Conservation (phyloP, 805 yeast genomes). For the Suhomyces vadensis region DNA sequence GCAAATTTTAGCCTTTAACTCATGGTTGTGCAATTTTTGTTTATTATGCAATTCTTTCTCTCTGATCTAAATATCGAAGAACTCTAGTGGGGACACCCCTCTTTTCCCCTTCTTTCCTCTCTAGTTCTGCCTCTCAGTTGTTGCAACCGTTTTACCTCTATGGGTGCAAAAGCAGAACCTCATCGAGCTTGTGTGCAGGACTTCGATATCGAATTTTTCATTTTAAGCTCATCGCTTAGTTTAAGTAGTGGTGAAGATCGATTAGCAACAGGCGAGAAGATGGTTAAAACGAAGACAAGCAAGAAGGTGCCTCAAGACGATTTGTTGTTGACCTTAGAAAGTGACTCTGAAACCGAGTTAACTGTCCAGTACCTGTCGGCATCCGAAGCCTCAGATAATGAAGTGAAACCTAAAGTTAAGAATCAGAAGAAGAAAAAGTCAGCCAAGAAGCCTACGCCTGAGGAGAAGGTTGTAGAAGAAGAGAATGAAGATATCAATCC, state of each 20-base stretch:
- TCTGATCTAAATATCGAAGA: no score
- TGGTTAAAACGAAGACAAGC: constrained; percentile 13
- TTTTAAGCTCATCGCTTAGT: constrained; percentile 6
- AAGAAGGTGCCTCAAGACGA: constrained; percentile 36
- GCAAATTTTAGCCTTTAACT: no score
- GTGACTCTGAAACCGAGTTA: constrained; percentile 59
- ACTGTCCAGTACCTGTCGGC: constrained; percentile 22
- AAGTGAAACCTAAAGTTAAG: constrained; percentile 30
- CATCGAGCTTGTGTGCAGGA: constrained; percentile 2
- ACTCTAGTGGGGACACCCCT: no score
- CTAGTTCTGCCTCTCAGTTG: neutral
- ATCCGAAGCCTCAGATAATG: constrained; percentile 42
- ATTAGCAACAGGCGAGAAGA: neutral
- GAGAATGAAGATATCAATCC: constrained; percentile 61
- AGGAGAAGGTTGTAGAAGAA: constrained; percentile 26
- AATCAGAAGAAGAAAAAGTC: constrained; percentile 17
- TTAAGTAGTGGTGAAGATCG: neutral
- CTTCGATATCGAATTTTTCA: constrained; percentile 3
- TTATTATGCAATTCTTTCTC: no score
- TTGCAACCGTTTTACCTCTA: neutral
- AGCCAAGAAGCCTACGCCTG: constrained; percentile 13
- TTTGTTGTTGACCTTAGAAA: constrained; percentile 75
- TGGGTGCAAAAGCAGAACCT: neutral
- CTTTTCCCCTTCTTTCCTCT: no score
- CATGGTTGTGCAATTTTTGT: no score